Evolutionary conservation across 331 rosid genomes (phyloP), one percentile per base, ranked within the genome.

Genomic region (Spiraea crenata): DNA sequence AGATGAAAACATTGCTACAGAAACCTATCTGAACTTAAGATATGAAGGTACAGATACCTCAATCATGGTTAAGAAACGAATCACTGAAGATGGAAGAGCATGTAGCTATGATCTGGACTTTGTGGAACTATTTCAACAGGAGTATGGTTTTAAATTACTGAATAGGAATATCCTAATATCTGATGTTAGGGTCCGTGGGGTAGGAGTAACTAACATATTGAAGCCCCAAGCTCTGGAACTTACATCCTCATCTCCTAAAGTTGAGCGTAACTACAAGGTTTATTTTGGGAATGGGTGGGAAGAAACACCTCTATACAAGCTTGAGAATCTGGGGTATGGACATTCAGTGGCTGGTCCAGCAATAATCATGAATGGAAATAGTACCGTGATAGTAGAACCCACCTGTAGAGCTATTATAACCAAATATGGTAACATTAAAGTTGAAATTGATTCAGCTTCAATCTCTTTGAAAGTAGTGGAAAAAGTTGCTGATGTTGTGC

Each of bases 31-130:
- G 70, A 93, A 93, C 76, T 80, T 93, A 84, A 85, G 99, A 78
- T 93, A 91, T 79, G 99, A 93, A 76, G 96, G 96, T 69, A 93
- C 97, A 59, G 96, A 91, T 77, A 93, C 99, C 74, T 85, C 99
- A 65, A 91, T 89, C 78, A 93, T 93, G 97, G 97, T 93, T 54
- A 93, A 89, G 83, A 82, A 82, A 67, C 84, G 76, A 44, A 67
- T 44, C 75, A 45, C 73, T 62, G 79, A 79, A 65, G 85, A 80
- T 78, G 90, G 78, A 69, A 61, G 25, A 20, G 67, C 46, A 39
- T 72, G 37, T 57, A 92, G 87, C 74, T 93, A 84, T 79, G 91
- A 85, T 67, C 57, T 75, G 57, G 95, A 91, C 81, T 91, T 91
- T 81, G 72, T 63, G 80, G 87, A 77, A 65, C 80, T 89, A 80